Conservation (phyloP, 768 basidiomycete species). For the Rhizopogon sp. region DNA sequence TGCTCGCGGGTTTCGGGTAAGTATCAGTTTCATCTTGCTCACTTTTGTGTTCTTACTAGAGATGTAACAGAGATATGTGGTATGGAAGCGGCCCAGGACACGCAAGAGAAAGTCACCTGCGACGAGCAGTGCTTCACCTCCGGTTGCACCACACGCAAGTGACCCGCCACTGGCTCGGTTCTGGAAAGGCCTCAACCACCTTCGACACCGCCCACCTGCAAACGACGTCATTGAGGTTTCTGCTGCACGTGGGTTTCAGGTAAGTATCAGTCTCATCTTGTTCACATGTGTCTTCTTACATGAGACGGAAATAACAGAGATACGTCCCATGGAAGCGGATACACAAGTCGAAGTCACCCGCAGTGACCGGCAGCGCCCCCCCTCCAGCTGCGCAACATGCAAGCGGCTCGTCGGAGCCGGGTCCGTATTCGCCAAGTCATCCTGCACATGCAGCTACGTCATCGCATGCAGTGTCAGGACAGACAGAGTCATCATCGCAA, state of each 20-base stretch:
- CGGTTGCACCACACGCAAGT: neutral
- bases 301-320: neutral
- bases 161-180: neutral
- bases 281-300: no score
- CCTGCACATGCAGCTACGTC: neutral
- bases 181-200: no score
- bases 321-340: neutral
- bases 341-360: neutral
- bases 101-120: neutral
- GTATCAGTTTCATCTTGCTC: neutral
- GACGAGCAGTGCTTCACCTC: no score
- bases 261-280: no score
- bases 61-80: neutral
- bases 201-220: no score
- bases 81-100: neutral
- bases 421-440: neutral
- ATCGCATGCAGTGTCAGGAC: neutral
- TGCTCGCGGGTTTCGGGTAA: neutral
- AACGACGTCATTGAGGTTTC: no score
- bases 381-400: neutral
- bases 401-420: neutral
- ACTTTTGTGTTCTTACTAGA: no score
- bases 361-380: no score
- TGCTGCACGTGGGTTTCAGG: no score
- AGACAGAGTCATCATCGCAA: no score